phyloP scores from a whole-genome alignment of 768 basidiomycete genomes.

The Dentipellis sp. region DNA sequence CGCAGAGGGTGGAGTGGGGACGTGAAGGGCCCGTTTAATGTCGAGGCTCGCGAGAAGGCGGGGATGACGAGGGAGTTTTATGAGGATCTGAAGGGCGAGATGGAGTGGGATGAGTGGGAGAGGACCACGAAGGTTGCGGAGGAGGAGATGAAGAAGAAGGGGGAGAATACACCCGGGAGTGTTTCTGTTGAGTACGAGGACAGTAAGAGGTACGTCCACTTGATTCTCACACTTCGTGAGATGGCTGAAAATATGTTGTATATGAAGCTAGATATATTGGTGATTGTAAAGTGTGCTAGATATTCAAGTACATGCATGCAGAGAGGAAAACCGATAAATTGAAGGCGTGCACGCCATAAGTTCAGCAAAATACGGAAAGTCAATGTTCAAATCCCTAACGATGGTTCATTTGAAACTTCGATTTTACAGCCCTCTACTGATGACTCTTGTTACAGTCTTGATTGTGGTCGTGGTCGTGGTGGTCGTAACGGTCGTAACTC shows the following conservation, averaged over 20 bases:
- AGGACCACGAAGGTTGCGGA: background rate
- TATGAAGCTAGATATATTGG: too few species aligned
- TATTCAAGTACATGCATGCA: too few species aligned
- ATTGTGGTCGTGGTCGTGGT: conserved; percentile 14
- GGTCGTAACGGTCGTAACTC: conserved; percentile 10
- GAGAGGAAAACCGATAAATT: too few species aligned
- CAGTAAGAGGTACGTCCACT: background rate
- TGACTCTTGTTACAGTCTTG: conserved; percentile 11
- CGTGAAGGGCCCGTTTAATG: conserved; percentile 78
- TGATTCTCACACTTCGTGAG: background rate
- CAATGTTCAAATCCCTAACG: too few species aligned
- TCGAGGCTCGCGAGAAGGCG: conserved; percentile 60
- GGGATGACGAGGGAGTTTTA: conserved; percentile 69
- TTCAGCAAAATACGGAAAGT: too few species aligned
- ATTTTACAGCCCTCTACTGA: conserved; percentile 7
- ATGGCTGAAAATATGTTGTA: too few species aligned
- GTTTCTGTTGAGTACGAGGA: background rate
- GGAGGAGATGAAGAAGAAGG: background rate
- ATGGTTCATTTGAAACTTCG: too few species aligned
- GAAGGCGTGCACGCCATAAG: too few species aligned
- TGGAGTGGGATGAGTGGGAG: conserved; percentile 17
- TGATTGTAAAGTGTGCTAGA: too few species aligned
- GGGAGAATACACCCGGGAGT: background rate
- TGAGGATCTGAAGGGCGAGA: conserved; percentile 57
- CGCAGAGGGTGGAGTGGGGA: conserved; percentile 60